Base-by-base conservation (phyloP, 306 rosid genomes). In the Rosa multiflora region DNA sequence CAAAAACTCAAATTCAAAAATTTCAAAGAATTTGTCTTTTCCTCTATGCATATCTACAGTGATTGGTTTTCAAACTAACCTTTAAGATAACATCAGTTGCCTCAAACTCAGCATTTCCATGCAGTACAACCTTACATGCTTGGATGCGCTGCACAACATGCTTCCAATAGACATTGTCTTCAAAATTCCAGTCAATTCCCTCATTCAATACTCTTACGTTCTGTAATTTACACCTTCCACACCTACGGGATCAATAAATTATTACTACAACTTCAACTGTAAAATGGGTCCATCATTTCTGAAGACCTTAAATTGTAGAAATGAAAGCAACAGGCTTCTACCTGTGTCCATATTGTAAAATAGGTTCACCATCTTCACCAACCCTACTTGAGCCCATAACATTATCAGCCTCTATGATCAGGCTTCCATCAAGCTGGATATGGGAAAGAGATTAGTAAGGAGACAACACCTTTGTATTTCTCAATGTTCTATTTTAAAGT, bases 51-150 rank as follows among this genome's bases (percentile, higher is more conserved):
- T 20, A 83, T 81, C 78, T 62, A 59, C 48, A 51, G 52, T 12
- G 51, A 52, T 21, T 13, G 44, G 43, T 37, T 35, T 52, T 77
- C 43, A 81, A 82, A 49, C 81, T 73, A 80, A 95, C 98, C 99
- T 91, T 88, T 80, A 95, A 76, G 80, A 86, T 84, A 74, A 91
- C 97, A 82, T 90, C 87, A 68, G 82, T 81, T 72, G 98, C 98
- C 83, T 93, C 94, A 85, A 95, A 93, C 81, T 93, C 99, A 85
- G 98, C 98, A 91, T 93, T 95, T 80, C 98, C 99, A 78, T 89
- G 96, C 81, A 93, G 89, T 76, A 89, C 72, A 59, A 93, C 82
- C 87, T 88, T 88, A 85, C 91, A 81, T 77, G 83, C 85, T 88
- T 90, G 98, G 17, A 76, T 72, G 69, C 88, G 91, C 81, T 89